Evolutionary conservation across 169 alveolate genomes (phyloP).

Genomic region (Babesia ovata): DNA sequence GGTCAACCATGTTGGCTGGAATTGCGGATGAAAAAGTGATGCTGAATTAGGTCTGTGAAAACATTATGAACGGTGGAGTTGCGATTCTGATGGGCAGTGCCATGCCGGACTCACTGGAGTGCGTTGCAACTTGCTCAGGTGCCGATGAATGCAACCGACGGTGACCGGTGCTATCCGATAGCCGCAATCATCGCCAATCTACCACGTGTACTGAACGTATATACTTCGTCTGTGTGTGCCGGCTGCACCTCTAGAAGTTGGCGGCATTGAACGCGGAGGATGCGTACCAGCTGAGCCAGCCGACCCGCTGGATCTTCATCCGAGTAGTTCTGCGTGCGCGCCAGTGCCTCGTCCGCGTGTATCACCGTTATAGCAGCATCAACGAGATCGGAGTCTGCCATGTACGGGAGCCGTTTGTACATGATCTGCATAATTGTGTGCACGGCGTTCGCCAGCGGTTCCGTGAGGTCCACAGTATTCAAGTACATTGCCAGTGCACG

Average conservation of each 20-base stretch:
- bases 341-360: background rate
- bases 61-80: conserved; percentile 9
- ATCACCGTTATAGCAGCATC: background rate
- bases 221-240: conserved; percentile 3
- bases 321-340: background rate
- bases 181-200: background rate
- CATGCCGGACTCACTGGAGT: background rate
- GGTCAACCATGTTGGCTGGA: conserved; percentile 2
- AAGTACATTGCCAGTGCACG: conserved; percentile 7
- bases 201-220: conserved; percentile 5
- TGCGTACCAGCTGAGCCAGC: conserved; percentile 20
- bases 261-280: background rate
- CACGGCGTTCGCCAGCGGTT: background rate
- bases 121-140: background rate
- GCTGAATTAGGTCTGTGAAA: background rate
- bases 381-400: background rate
- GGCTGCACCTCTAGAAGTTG: background rate
- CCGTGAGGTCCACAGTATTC: background rate
- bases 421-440: conserved; percentile 14
- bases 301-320: conserved; percentile 34
- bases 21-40: background rate
- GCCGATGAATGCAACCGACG: background rate
- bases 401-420: conserved; percentile 30
- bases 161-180: background rate
- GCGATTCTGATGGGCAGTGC: conserved; percentile 2